Percentiles rank a stretch among this genome's conserved stretches.
These are phyloP conservation scores for Pachyrhizus erosus DNA, from an alignment of 306 rosid genomes.

Conservation along the genomic window DNA sequence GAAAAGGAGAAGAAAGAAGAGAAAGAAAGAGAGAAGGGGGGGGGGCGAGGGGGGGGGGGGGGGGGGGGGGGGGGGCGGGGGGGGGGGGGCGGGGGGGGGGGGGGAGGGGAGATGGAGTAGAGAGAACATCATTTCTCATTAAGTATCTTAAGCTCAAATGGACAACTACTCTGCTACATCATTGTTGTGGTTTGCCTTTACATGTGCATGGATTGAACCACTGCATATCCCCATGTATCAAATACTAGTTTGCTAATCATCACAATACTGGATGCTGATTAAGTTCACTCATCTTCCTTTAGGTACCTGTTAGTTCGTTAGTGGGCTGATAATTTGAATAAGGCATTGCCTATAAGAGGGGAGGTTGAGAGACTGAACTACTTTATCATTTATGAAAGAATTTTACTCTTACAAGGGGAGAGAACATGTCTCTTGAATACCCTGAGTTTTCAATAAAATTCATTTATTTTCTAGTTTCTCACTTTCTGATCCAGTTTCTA, in stretches of 20 bases:
- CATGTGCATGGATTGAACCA: background rate
- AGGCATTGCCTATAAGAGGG: background rate
- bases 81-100: background rate
- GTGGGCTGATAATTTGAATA: background rate
- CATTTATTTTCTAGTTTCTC: background rate
- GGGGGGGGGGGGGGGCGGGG: background rate
- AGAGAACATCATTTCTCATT: background rate
- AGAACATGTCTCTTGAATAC: background rate
- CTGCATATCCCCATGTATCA: background rate
- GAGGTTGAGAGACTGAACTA: background rate
- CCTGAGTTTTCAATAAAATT: background rate
- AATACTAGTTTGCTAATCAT: conserved; percentile 9
- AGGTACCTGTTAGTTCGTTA: background rate
- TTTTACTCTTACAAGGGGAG: background rate
- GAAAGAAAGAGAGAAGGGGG: no score
- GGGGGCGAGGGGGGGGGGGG: no score
- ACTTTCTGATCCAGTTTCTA: background rate
- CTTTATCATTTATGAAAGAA: background rate
- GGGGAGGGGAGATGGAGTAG: no score
- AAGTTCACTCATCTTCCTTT: conserved; percentile 14
- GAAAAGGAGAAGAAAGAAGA: no score
- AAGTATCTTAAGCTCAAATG: conserved; percentile 1
- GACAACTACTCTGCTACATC: conserved; percentile 6
- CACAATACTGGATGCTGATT: background rate
- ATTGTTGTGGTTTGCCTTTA: conserved; percentile 2